phyloP scores from a whole-genome alignment of 1,284 basidiomycete genomes.

The Meripilus lineatus region DNA sequence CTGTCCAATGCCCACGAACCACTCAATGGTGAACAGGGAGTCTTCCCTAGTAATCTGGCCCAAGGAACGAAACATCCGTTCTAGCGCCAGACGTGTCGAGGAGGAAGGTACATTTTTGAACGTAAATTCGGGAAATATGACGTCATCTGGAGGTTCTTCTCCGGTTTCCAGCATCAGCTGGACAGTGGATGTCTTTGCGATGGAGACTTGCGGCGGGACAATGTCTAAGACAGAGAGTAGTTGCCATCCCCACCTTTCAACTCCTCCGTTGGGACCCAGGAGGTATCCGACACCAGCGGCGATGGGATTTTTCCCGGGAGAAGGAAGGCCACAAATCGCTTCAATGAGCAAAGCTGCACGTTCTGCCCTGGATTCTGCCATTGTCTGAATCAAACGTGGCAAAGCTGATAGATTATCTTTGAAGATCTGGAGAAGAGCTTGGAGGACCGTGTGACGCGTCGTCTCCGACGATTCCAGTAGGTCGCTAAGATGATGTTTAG shows the following conservation, averaged over 20 bases:
- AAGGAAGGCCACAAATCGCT: constrained; percentile 51
- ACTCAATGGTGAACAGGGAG: constrained; percentile 74
- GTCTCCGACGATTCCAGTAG: constrained; percentile 40
- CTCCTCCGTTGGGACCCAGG: constrained; percentile 75
- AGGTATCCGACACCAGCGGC: constrained; percentile 58
- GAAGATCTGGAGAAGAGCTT: constrained; percentile 48
- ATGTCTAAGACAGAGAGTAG: constrained; percentile 76
- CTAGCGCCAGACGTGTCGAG: constrained; percentile 51
- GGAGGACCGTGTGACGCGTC: constrained; percentile 42
- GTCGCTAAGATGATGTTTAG: constrained; percentile 40
- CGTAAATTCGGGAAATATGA: constrained; percentile 53
- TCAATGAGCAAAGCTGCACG: constrained; percentile 64
- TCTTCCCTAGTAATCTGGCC: constrained; percentile 68
- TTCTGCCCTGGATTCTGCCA: constrained; percentile 66
- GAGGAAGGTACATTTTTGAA: constrained; percentile 60
- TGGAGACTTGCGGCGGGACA: constrained; percentile 45
- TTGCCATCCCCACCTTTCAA: constrained; percentile 88
- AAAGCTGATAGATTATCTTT: constrained; percentile 66
- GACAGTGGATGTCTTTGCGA: constrained; percentile 41
- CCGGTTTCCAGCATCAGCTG: constrained; percentile 58
- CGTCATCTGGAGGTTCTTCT: constrained; percentile 29
- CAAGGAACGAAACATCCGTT: constrained; percentile 67
- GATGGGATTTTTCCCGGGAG: constrained; percentile 34
- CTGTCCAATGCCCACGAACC: constrained; percentile 66
- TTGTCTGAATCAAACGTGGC: constrained; percentile 67